Evolutionary conservation across 176 grass and related monocot species (phyloP), one percentile per base, ranked within the genome.

Genomic region (Zoysia japonica): DNA sequence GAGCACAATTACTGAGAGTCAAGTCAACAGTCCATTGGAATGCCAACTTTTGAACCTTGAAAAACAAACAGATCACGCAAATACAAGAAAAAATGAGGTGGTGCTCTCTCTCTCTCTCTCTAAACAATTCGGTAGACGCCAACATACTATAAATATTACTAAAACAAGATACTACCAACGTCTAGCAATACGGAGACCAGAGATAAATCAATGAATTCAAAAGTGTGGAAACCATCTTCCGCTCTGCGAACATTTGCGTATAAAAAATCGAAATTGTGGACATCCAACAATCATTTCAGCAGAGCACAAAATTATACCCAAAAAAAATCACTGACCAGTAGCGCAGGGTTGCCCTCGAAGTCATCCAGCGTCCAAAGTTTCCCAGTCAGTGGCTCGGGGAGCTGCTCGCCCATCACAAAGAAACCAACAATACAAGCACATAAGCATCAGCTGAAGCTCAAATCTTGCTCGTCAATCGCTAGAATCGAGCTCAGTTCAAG

Each of bases 331-430:
- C 81, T 81, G 63, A 97, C 94, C 83, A 97, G 76, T 51, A 97
- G 68, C n/a, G 89, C 89, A 77, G 89, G 83, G 75, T 63, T 85
- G 14, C 71, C 84, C n/a, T 92, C 89, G 48, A 94, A 94, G 82
- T 94, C 91, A 69, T 97, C 91, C 89, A 97, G 52, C 47, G 88
- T 97, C 84, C 91, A 93, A 41, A 86, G 61, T 41, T 88, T 94
- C 39, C 91, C 89, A 0, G 91, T 92, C 73, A 94, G 55, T 13
- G 94, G 94, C 89, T 97, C 94, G 3, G 83, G 85, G 65, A 97
- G 91, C 94, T 97, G 89, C 46, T 54, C 57, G 44, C 2, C 16
- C 45, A 56, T 64, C 76, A 72, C 5, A 35, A 45, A 37, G 35
- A 61, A 42, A 62, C 68, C 16, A 74, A 14, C 17, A 54, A 71